Conservation (phyloP, 208 protist genomes). For the Entamoeba invadens region DNA sequence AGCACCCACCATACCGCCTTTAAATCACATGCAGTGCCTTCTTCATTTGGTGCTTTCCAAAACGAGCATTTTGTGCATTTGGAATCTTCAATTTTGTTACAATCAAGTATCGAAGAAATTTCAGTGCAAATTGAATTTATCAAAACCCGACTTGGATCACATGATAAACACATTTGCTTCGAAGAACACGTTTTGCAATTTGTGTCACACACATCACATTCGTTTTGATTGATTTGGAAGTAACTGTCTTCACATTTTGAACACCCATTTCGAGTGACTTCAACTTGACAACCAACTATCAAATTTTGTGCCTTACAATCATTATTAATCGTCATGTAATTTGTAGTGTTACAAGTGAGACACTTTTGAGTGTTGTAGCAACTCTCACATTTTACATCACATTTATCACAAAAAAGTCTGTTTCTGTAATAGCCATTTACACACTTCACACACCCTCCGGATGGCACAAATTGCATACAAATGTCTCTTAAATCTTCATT, state of each 20-base stretch:
- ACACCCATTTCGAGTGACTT: neutral
- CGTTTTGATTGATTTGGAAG: neutral
- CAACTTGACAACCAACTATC: neutral
- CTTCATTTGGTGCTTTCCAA: neutral
- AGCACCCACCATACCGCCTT: neutral
- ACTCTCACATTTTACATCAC: neutral
- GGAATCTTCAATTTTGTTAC: neutral
- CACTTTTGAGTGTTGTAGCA: neutral
- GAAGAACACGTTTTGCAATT: neutral
- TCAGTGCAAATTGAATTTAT: neutral
- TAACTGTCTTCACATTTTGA: neutral
- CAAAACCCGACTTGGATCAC: neutral
- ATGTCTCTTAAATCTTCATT: neutral
- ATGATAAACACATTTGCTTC: neutral
- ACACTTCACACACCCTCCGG: neutral
- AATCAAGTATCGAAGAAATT: neutral
- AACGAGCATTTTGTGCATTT: neutral
- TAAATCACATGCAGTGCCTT: neutral
- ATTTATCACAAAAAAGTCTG: neutral
- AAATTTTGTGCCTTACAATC: neutral
- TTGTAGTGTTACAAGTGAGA: neutral
- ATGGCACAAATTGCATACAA: neutral
- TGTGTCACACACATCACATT: neutral
- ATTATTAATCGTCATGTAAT: neutral
- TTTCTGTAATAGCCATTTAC: neutral